These are phyloP conservation scores for Zopfochytrium polystomum DNA, from an alignment of 371 early-diverging fungal species.

Conservation along the genomic window DNA sequence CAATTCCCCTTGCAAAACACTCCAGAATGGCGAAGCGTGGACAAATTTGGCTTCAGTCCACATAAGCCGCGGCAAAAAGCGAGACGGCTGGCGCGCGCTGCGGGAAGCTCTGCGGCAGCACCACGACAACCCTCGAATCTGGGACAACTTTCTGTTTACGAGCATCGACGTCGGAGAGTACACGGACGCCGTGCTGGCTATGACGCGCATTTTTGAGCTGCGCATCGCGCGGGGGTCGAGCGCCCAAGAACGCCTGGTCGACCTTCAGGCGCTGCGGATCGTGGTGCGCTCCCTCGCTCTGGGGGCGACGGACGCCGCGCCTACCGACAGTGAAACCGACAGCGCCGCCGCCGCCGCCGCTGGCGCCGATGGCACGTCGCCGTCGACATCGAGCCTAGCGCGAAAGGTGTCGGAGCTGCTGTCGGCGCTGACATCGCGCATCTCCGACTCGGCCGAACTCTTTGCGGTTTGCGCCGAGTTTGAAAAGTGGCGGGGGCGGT, in stretches of 20 bases:
- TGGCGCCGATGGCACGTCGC: conserved; percentile 45
- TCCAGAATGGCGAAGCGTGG: conserved; percentile 91
- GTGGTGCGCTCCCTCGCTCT: too few relatives aligned
- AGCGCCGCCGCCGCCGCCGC: too few relatives aligned
- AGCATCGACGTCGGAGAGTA: conserved; percentile 77
- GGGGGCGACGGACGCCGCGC: conserved; percentile 65
- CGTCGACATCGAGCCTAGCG: conserved; percentile 20
- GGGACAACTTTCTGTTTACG: conserved; percentile 84
- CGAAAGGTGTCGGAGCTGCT: conserved; percentile 51
- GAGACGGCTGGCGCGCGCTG: conserved; percentile 78
- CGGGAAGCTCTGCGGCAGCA: conserved; percentile 78
- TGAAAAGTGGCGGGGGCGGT: conserved; percentile 62
- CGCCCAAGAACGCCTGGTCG: conserved; percentile 51
- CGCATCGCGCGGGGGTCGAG: too few relatives aligned
- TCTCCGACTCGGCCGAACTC: conserved; percentile 70
- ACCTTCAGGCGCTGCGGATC: conserved; percentile 64
- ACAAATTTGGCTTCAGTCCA: conserved; percentile 89
- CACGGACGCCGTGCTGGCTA: conserved; percentile 79
- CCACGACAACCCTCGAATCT: conserved; percentile 83
- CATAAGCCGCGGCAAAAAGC: conserved; percentile 57
- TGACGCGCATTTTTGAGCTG: conserved; percentile 78
- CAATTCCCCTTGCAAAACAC: too few relatives aligned
- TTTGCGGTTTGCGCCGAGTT: conserved; percentile 78
- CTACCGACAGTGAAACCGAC: conserved; percentile 63
- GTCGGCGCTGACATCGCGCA: conserved; percentile 66